Evolutionary conservation across 202 grass and related monocot genomes (phyloP).

Genomic region (Miscanthus sacchariflorus): DNA sequence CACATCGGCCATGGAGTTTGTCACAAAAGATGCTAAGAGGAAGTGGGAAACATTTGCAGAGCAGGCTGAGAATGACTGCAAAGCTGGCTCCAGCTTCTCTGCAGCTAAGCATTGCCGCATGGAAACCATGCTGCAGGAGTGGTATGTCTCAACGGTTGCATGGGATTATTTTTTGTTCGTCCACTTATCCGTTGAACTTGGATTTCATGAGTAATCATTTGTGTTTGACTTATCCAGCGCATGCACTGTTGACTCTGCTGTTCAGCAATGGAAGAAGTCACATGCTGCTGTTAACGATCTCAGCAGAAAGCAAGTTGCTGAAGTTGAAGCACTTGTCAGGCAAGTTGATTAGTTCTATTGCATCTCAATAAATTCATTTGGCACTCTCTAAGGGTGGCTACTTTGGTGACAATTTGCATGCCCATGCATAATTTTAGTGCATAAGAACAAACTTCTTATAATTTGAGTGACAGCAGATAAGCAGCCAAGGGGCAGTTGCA

Average conservation of each 20-base stretch:
- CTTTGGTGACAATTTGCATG: not conserved
- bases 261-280: slow-evolving; percentile 81
- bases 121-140: slow-evolving; percentile 80
- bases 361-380: not conserved
- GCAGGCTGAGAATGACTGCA: slow-evolving; percentile 73
- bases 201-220: slow-evolving; percentile 25
- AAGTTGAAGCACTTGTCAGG: slow-evolving; percentile 83
- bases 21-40: slow-evolving; percentile 87
- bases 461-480: not conserved
- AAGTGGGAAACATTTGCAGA: slow-evolving; percentile 94
- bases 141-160: slow-evolving; percentile 49
- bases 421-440: not conserved
- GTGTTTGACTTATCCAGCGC: slow-evolving; percentile 51
- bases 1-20: slow-evolving; percentile 61
- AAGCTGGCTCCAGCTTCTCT: slow-evolving; percentile 73
- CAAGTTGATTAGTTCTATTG: slow-evolving; percentile 46
- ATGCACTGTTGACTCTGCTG: slow-evolving; percentile 69
- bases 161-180: not conserved
- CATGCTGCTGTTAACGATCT: slow-evolving; percentile 71
- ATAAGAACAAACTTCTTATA: not conserved
- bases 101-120: slow-evolving; percentile 91
- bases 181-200: not conserved
- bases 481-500: not conserved
- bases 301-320: slow-evolving; percentile 73
- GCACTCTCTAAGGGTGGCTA: not conserved